Conservation (phyloP, 352 stramenopile species). For the Globisporangium paddicum region DNA sequence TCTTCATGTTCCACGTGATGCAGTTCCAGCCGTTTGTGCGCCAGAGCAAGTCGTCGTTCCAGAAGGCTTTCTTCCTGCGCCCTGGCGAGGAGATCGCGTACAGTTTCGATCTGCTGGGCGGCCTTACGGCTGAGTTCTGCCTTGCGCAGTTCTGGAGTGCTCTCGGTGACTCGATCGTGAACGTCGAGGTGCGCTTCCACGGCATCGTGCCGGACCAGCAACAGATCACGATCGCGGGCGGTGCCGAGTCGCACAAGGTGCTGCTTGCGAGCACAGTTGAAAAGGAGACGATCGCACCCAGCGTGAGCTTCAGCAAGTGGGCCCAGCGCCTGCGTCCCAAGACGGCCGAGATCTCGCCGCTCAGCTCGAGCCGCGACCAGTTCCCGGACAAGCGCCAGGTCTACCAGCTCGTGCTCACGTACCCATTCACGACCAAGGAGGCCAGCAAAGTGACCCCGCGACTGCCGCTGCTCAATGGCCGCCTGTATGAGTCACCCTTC, state of each 20-base stretch:
- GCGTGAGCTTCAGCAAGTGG: conserved; percentile 80
- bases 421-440: conserved; percentile 87
- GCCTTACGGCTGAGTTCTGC: conserved; percentile 84
- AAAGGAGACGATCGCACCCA: conserved; percentile 75
- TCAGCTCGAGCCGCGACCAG: conserved; percentile 77
- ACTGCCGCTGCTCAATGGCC: conserved; percentile 75
- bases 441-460: conserved; percentile 74
- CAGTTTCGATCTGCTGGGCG: conserved; percentile 70
- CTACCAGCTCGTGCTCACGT: conserved; percentile 89
- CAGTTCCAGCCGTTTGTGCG: conserved; percentile 87
- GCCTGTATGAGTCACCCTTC: conserved; percentile 92
- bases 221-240: conserved; percentile 53
- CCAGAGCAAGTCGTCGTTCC: conserved; percentile 66
- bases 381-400: conserved; percentile 83
- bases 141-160: conserved; percentile 90
- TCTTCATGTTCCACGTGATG: conserved; percentile 87
- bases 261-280: conserved; percentile 62
- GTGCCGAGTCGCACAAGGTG: conserved; percentile 71
- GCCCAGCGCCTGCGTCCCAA: conserved; percentile 77
- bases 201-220: conserved; percentile 69
- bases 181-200: conserved; percentile 84
- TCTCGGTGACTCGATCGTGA: conserved; percentile 73
- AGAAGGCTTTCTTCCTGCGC: conserved; percentile 66
- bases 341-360: conserved; percentile 66
- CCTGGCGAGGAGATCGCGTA: conserved; percentile 57